Percentiles rank a stretch among this genome's conserved stretches.
These are phyloP conservation scores for Hymenoscyphus occultus DNA, from an alignment of 2,329 filamentous ascomycete genomes.

Conservation along the genomic window DNA sequence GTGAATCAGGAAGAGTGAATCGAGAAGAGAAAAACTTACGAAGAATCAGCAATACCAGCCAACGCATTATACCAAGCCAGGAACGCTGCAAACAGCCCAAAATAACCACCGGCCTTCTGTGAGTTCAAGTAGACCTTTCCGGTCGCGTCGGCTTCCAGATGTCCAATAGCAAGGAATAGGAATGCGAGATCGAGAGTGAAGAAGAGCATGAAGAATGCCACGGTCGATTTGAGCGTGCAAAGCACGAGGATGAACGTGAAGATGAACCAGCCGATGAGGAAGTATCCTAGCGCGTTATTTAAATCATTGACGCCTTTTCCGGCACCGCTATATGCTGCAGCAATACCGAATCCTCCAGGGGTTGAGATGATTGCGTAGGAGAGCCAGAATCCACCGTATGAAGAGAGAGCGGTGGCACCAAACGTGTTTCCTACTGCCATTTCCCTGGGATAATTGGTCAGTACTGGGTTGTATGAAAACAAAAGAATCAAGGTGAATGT, in stretches of 20 bases:
- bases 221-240: conserved; percentile 56
- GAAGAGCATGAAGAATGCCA: conserved; percentile 60
- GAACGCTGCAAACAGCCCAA: conserved; percentile 79
- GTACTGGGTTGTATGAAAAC: not conserved
- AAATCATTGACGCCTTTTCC: conserved; percentile 39
- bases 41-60: conserved; percentile 73
- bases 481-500: not conserved
- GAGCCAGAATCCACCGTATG: conserved; percentile 63
- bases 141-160: conserved; percentile 25
- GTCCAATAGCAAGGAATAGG: conserved; percentile 51
- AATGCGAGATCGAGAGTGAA: conserved; percentile 57
- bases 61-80: conserved; percentile 85
- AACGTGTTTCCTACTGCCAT: conserved; percentile 64
- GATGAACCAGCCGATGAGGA: conserved; percentile 61
- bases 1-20: not conserved
- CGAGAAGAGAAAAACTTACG: conserved; percentile 43
- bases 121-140: conserved; percentile 41
- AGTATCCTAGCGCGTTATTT: conserved; percentile 53
- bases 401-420: conserved; percentile 59
- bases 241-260: conserved; percentile 57
- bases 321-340: conserved; percentile 34
- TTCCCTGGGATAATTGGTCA: conserved; percentile 44
- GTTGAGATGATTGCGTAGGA: conserved; percentile 56
- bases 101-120: conserved; percentile 70
- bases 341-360: conserved; percentile 54